Evolutionary conservation across 148 eudicot genomes (phyloP).

Genomic region (Silene uniflora): DNA sequence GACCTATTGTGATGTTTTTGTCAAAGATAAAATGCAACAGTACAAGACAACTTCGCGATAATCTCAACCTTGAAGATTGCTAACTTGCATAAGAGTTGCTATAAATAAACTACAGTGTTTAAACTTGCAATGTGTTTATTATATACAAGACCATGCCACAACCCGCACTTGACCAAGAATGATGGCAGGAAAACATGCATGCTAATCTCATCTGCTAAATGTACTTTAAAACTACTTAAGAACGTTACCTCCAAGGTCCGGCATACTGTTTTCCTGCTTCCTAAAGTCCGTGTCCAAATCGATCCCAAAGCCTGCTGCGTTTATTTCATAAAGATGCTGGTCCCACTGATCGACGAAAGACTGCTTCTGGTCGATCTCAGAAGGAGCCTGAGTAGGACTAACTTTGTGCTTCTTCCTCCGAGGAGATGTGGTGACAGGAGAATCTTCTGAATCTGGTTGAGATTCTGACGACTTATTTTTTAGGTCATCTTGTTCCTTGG

Average conservation of each 20-base stretch:
- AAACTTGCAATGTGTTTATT: conserved; percentile 15
- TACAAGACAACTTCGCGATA: background rate
- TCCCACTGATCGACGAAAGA: conserved; percentile 30
- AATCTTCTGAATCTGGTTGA: conserved; percentile 31
- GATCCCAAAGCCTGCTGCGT: conserved; percentile 25
- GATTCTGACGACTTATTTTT: conserved; percentile 27
- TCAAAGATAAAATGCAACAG: background rate
- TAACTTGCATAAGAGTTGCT: conserved; percentile 24
- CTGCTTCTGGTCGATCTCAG: conserved; percentile 22
- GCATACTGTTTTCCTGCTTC: conserved; percentile 25
- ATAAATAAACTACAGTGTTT: conserved; percentile 24
- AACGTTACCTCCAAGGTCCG: conserved; percentile 12
- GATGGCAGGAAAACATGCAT: background rate
- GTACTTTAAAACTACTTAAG: conserved; percentile 24
- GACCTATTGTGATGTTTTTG: too few relatives aligned
- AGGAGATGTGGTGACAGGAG: conserved; percentile 33
- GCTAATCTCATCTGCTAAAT: conserved; percentile 15
- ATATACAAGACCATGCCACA: conserved; percentile 21
- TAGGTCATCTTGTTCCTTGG: conserved; percentile 23
- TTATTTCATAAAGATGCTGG: conserved; percentile 22
- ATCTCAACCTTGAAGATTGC: conserved; percentile 18
- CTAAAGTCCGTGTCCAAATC: background rate
- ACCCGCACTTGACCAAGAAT: background rate
- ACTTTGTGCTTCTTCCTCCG: conserved; percentile 48
- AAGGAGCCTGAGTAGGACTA: conserved; percentile 16